These are phyloP conservation scores for Nemania sp. DNA, from an alignment of 2,329 filamentous ascomycete genomes.

Conservation along the genomic window DNA sequence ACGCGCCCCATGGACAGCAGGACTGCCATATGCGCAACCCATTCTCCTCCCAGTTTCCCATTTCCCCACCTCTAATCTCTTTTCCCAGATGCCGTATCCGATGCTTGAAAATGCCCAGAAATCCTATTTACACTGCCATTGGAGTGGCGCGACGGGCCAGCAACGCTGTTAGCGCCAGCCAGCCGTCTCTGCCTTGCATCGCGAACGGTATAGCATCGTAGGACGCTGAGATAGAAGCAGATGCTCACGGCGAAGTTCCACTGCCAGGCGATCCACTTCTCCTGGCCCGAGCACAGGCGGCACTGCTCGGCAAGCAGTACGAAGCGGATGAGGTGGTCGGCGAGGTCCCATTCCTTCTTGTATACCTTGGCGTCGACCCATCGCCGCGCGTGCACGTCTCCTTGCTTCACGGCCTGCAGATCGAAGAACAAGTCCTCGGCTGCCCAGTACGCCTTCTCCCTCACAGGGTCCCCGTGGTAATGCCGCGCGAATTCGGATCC, in stretches of 20 bases:
- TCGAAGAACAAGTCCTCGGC: conserved; percentile 37
- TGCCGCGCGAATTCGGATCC: conserved; percentile 32
- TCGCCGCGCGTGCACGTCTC: conserved; percentile 23
- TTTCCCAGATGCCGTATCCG: not conserved
- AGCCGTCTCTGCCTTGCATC: conserved; percentile 31
- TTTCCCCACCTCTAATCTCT: too few relatives aligned
- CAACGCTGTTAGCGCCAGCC: not conserved
- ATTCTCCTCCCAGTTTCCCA: too few relatives aligned
- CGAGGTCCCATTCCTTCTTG: conserved; percentile 33
- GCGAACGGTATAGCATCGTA: conserved; percentile 32
- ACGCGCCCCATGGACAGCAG: too few relatives aligned
- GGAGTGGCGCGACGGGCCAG: not conserved
- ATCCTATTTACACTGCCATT: conserved; percentile 14
- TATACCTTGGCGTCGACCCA: conserved; percentile 28
- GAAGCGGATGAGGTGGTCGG: conserved; percentile 35
- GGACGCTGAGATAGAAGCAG: conserved; percentile 32
- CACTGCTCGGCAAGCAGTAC: conserved; percentile 33
- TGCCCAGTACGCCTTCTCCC: conserved; percentile 30
- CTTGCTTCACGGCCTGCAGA: conserved; percentile 35
- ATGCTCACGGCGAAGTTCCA: conserved; percentile 27
- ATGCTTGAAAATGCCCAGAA: conserved; percentile 11
- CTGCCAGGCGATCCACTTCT: conserved; percentile 30
- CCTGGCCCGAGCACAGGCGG: conserved; percentile 27
- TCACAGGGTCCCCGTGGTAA: conserved; percentile 20
- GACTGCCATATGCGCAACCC: too few relatives aligned